A percentile compares a stretch with the other conserved stretches of the same genome.
phyloP scores from a whole-genome alignment of 164 flowering plant genomes.

The Warburgia ugandensis region DNA sequence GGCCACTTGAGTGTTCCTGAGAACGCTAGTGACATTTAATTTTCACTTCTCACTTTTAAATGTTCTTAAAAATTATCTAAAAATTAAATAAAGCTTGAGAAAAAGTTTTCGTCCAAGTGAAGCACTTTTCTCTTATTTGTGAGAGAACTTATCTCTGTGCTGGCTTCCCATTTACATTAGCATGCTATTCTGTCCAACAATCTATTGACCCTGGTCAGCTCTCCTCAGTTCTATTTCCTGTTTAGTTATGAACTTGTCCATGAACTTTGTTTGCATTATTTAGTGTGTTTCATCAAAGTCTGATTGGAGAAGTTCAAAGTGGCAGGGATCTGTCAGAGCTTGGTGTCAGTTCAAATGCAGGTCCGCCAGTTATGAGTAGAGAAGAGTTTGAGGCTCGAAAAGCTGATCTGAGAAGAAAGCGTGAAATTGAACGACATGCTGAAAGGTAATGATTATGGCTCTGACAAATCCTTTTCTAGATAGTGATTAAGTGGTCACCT shows the following conservation, averaged over 20 bases:
- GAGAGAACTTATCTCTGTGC: too few species aligned
- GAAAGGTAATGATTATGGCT: constrained; percentile 41
- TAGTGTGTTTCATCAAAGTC: not conserved
- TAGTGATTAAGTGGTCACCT: not conserved
- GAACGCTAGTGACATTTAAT: too few species aligned
- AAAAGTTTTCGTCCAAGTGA: too few species aligned
- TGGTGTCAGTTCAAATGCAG: constrained; percentile 47
- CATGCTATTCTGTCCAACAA: too few species aligned
- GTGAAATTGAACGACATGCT: constrained; percentile 56
- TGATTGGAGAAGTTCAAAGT: constrained; percentile 1
- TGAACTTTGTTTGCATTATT: not conserved
- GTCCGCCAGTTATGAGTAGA: constrained; percentile 62
- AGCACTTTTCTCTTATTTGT: too few species aligned
- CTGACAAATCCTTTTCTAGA: not conserved
- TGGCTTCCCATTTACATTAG: too few species aligned
- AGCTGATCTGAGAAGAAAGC: constrained; percentile 70
- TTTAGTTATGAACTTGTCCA: not conserved
- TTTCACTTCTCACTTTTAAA: too few species aligned
- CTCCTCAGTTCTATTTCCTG: too few species aligned
- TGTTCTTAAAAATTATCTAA: too few species aligned
- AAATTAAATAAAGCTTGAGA: too few species aligned
- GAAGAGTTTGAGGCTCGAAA: constrained; percentile 92
- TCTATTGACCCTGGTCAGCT: too few species aligned
- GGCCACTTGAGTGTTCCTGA: too few species aligned
- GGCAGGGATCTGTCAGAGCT: constrained; percentile 62